A percentile compares a stretch with the other conserved stretches of the same genome.
Evolutionary conservation across 2,329 filamentous ascomycete species (phyloP).

Genomic region (Pseudogymnoascus sp.): DNA sequence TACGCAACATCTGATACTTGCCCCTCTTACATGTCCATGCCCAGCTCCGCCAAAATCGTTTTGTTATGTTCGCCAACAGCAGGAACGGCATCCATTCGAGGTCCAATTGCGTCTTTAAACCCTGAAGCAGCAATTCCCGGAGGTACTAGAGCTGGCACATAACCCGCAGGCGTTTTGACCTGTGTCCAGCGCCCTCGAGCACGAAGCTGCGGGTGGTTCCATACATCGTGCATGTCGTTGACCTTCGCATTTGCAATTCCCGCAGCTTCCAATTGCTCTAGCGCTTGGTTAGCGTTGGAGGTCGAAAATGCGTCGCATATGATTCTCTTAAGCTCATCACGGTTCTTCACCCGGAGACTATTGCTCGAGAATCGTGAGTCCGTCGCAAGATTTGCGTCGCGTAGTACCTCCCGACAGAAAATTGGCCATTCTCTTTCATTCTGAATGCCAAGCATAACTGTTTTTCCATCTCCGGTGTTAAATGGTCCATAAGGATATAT

Average conservation of each 20-base stretch:
- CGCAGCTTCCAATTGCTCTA: constrained; percentile 38
- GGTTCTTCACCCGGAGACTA: constrained; percentile 38
- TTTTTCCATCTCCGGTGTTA: constrained; percentile 37
- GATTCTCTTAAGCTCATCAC: constrained; percentile 37
- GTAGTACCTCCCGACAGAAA: constrained; percentile 41
- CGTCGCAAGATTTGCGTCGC: constrained; percentile 33
- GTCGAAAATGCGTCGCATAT: constrained; percentile 37
- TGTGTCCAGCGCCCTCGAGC: constrained; percentile 45
- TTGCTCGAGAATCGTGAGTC: constrained; percentile 43
- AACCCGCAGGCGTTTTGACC: constrained; percentile 40
- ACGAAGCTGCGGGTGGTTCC: constrained; percentile 45
- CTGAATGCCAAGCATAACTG: constrained; percentile 50
- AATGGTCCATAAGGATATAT: constrained; percentile 53
- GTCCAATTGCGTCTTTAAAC: constrained; percentile 17
- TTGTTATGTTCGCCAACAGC: constrained; percentile 43
- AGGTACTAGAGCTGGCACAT: constrained; percentile 41
- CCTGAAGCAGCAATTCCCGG: constrained; percentile 35
- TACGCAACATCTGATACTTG: background rate
- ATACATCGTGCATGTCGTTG: constrained; percentile 47
- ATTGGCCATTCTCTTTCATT: constrained; percentile 49
- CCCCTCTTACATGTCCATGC: constrained; percentile 21
- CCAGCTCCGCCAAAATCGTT: constrained; percentile 39
- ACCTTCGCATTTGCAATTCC: constrained; percentile 48
- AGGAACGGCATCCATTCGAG: constrained; percentile 39
- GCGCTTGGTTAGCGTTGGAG: constrained; percentile 34